Base-by-base conservation (phyloP, 2,329 filamentous ascomycete genomes). In the Colletotrichum sp. region DNA sequence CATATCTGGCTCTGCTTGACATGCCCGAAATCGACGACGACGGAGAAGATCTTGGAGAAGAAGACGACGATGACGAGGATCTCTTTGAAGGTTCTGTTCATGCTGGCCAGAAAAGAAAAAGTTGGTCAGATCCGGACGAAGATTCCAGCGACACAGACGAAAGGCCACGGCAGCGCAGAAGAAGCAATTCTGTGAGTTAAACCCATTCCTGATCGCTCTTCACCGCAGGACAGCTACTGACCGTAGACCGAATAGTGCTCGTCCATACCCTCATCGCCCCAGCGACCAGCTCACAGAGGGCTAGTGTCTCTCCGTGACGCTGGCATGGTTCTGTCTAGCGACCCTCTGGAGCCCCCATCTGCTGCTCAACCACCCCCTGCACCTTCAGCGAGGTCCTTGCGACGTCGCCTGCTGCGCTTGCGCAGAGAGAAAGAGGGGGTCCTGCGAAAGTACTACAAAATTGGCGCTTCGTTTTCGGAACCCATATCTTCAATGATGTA, bases 401-500 rank as follows among this genome's bases (percentile, higher is more conserved):
- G 95, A 77, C 91, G 92, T 78, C 93, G 93, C 63, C 88, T 98
- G 6, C 84, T 98, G 48, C 92, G 92, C 74, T 88, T 98, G 79
- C 93, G 95, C 71, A 89, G 91, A 76, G 94, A 96, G 80, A 93
- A 98, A 79, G 95, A 98, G 83, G 84, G 86, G 0, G 89, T 96
- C 1, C 87, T 98, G 48, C 92, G 94, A 66, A 90, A 92, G 77
- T 98, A 99, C 85, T 98, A 98, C 86, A 91, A 92, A 32, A 90
- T 95, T 34, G 97, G 97, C 55, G 93, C 95, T 4, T 98, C 96
- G 3, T 98, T 98, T 82, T 96, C 96, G 0, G 97, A 99, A 82
- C 97, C 97, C 1, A 95, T 98, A 71, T 97, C 96, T 0, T 98
- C 96, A 1, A 93, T 98, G 86, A 91, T 98, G 82, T 99, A 98